Evolutionary conservation across 352 stramenopile genomes (phyloP).

Genomic region (Pythium brachiatum): DNA sequence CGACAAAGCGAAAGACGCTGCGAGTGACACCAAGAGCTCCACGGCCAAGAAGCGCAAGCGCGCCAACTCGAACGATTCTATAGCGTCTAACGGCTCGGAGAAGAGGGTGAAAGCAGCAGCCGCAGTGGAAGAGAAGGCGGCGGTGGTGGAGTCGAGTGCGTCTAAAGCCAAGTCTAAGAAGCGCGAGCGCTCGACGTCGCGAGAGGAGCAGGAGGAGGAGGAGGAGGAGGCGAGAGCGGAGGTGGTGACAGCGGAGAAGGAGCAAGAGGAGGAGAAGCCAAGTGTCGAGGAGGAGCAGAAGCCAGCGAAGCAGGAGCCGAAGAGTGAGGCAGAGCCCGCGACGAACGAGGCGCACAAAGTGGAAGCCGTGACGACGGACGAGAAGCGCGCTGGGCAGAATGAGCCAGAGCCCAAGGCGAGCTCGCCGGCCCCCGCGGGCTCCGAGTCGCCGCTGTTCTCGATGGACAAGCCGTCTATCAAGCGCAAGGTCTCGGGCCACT

Average conservation of each 20-base stretch:
- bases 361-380: not conserved
- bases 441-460: slow-evolving; percentile 3
- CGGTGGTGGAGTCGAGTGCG: slow-evolving; percentile 13
- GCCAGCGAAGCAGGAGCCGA: not conserved
- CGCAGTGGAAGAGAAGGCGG: not conserved
- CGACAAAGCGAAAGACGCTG: slow-evolving; percentile 1
- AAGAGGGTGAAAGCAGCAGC: slow-evolving; percentile 9
- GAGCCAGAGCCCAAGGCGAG: not conserved
- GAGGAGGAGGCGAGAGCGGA: slow-evolving; percentile 1
- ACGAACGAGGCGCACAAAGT: not conserved
- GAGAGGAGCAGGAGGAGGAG: slow-evolving; percentile 25
- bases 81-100: slow-evolving; percentile 15
- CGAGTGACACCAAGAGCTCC: slow-evolving; percentile 1
- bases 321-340: not conserved
- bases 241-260: slow-evolving; percentile 1
- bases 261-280: slow-evolving; percentile 8
- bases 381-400: not conserved
- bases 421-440: not conserved
- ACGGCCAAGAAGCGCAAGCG: slow-evolving; percentile 22
- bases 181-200: slow-evolving; percentile 28
- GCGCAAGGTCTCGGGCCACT: slow-evolving; percentile 48
- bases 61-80: slow-evolving; percentile 17
- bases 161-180: slow-evolving; percentile 11
- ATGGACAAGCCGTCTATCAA: slow-evolving; percentile 28
- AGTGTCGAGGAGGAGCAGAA: not conserved